phyloP scores from a whole-genome alignment of 129 eudicot species.

The Escallonia herrerae region DNA sequence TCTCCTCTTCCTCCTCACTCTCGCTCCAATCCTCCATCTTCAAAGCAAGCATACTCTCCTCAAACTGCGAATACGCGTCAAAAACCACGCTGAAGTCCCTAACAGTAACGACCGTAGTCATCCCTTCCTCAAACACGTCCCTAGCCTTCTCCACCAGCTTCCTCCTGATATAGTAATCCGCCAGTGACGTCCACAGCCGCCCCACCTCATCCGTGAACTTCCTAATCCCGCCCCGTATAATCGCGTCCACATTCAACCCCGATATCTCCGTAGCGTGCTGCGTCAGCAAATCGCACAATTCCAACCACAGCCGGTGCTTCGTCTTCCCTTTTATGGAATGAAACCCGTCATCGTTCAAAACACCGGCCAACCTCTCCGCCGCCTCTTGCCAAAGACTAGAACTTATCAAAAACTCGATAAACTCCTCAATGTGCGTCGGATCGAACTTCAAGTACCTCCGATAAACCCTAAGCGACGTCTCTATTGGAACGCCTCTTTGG shows the following conservation, averaged over 20 bases:
- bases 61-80: constrained; percentile 88
- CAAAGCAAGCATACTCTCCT: constrained; percentile 75
- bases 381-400: constrained; percentile 90
- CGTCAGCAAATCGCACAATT: constrained; percentile 81
- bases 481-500: constrained; percentile 81
- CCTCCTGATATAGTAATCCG: constrained; percentile 82
- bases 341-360: constrained; percentile 74
- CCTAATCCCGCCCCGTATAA: constrained; percentile 89
- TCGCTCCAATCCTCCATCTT: constrained; percentile 71
- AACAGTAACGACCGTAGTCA: constrained; percentile 81
- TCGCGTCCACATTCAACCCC: constrained; percentile 89
- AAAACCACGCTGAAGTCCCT: constrained; percentile 91
- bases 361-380: constrained; percentile 90
- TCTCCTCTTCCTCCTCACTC: constrained; percentile 40
- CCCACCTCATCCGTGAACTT: constrained; percentile 99
- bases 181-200: constrained; percentile 83
- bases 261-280: constrained; percentile 69
- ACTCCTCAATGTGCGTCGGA: constrained; percentile 74
- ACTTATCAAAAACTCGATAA: constrained; percentile 69
- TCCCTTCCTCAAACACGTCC: constrained; percentile 91
- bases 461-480: constrained; percentile 88
- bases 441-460: constrained; percentile 88
- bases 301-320: constrained; percentile 80
- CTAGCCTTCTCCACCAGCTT: constrained; percentile 75
- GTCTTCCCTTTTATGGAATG: constrained; percentile 86